These are phyloP conservation scores for Serendipita sp. DNA, from an alignment of 768 basidiomycete genomes.

Conservation along the genomic window DNA sequence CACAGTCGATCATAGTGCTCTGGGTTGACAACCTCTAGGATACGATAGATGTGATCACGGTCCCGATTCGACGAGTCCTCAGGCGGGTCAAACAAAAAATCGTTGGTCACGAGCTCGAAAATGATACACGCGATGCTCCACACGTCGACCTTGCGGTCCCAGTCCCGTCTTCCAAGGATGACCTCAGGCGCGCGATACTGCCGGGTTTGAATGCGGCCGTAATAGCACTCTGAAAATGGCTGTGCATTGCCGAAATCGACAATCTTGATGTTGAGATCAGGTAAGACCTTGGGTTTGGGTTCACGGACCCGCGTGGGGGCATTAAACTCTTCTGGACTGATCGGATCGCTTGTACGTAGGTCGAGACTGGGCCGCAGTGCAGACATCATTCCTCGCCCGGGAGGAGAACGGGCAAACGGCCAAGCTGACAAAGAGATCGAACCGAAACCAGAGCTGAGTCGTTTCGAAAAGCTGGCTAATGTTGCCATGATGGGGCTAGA, in stretches of 20 bases:
- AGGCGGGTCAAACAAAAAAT: conserved; percentile 84
- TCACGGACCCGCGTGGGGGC: not conserved
- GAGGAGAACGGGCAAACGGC: not conserved
- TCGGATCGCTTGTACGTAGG: not conserved
- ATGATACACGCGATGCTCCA: conserved; percentile 86
- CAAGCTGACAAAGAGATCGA: not conserved
- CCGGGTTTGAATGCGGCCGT: conserved; percentile 92
- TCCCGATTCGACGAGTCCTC: conserved; percentile 73
- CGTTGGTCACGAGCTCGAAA: conserved; percentile 81
- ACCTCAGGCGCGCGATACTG: conserved; percentile 84
- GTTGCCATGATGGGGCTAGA: not conserved
- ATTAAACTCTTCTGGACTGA: not conserved
- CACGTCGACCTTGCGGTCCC: conserved; percentile 73
- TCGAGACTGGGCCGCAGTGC: not conserved
- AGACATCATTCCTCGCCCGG: not conserved
- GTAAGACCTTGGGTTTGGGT: not conserved
- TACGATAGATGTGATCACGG: conserved; percentile 92
- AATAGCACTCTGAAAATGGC: conserved; percentile 76
- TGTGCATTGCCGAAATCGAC: conserved; percentile 92
- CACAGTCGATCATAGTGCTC: conserved; percentile 36
- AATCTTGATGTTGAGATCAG: conserved; percentile 68
- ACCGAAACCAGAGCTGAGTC: not conserved
- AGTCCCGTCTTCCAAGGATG: conserved; percentile 71
- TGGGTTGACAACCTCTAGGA: conserved; percentile 80
- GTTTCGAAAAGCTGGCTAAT: not conserved